Percentiles rank a stretch among this genome's conserved stretches.
phyloP scores from a whole-genome alignment of 1,139 yeast genomes.

The Zygosaccharomyces pseudobailii region DNA sequence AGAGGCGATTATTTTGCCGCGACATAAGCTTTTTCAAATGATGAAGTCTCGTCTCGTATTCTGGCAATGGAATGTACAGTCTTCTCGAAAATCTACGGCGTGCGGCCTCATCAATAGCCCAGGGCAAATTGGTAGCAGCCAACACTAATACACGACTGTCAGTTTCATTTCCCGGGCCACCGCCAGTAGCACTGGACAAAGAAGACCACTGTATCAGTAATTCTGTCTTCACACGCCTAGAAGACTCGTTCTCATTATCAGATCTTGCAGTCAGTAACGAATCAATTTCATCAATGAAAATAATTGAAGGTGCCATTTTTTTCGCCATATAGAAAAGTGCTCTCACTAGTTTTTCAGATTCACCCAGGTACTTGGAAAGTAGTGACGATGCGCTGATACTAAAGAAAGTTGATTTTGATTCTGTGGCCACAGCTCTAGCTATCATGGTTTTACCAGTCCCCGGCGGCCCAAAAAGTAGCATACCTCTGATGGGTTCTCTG shows the following conservation, averaged over 20 bases:
- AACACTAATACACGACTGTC: conserved; percentile 49
- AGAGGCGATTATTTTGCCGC: conserved; percentile 36
- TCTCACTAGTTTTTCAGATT: conserved; percentile 56
- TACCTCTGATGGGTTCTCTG: conserved; percentile 60
- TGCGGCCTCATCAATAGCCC: conserved; percentile 69
- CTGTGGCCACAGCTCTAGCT: conserved; percentile 65
- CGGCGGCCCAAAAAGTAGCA: conserved; percentile 61
- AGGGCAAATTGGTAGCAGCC: conserved; percentile 63
- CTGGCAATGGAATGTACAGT: conserved; percentile 63
- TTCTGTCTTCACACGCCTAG: conserved; percentile 58
- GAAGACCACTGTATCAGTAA: conserved; percentile 65
- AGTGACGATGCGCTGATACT: conserved; percentile 58
- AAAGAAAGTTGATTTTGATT: conserved; percentile 59
- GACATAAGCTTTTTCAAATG: conserved; percentile 47
- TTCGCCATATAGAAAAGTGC: conserved; percentile 56
- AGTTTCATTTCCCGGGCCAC: conserved; percentile 19
- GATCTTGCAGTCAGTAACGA: conserved; percentile 52
- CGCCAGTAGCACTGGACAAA: conserved; percentile 53
- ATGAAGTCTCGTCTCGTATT: conserved; percentile 48
- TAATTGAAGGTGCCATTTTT: conserved; percentile 42
- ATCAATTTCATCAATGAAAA: conserved; percentile 59
- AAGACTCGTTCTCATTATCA: conserved; percentile 45
- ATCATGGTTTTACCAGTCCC: conserved; percentile 50
- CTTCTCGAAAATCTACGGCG: conserved; percentile 58
- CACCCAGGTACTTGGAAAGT: conserved; percentile 59